Conservation (phyloP, 257 asterid species). For the Penstemon newberryi region DNA sequence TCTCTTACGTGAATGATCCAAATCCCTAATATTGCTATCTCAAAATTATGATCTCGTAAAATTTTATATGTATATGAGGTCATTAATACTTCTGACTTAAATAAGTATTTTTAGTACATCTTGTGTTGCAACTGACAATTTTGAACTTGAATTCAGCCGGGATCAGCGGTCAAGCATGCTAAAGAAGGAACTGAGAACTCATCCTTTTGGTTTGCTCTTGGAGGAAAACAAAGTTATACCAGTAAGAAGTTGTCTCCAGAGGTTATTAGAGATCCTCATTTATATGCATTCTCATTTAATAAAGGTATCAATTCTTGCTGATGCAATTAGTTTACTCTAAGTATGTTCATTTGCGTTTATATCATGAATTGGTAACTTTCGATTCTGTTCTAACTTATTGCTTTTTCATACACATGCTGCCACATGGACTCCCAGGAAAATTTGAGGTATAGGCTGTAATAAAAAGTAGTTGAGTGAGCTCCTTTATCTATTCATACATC, state of each 20-base stretch:
- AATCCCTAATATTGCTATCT: background rate
- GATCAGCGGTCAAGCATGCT: conserved; percentile 68
- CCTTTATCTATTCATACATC: conserved; percentile 17
- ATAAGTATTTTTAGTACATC: background rate
- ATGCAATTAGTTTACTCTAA: conserved; percentile 19
- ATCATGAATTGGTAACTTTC: conserved; percentile 16
- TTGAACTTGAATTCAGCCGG: conserved; percentile 60
- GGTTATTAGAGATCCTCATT: conserved; percentile 79
- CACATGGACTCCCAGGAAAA: conserved; percentile 58
- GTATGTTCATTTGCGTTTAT: background rate
- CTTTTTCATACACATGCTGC: conserved; percentile 37
- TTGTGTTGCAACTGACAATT: conserved; percentile 26
- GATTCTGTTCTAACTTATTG: conserved; percentile 34
- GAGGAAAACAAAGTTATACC: conserved; percentile 86
- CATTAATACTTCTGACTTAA: conserved; percentile 1
- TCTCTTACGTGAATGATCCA: background rate
- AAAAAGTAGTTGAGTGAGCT: background rate
- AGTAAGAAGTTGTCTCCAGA: conserved; percentile 68
- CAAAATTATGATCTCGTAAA: background rate
- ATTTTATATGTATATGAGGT: background rate
- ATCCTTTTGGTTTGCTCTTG: conserved; percentile 87
- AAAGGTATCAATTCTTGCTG: conserved; percentile 54
- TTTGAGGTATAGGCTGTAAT: conserved; percentile 62
- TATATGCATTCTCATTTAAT: conserved; percentile 60
- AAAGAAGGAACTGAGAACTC: conserved; percentile 99